phyloP scores from a whole-genome alignment of 208 protist species.

The Acanthamoeba lenticulata region DNA sequence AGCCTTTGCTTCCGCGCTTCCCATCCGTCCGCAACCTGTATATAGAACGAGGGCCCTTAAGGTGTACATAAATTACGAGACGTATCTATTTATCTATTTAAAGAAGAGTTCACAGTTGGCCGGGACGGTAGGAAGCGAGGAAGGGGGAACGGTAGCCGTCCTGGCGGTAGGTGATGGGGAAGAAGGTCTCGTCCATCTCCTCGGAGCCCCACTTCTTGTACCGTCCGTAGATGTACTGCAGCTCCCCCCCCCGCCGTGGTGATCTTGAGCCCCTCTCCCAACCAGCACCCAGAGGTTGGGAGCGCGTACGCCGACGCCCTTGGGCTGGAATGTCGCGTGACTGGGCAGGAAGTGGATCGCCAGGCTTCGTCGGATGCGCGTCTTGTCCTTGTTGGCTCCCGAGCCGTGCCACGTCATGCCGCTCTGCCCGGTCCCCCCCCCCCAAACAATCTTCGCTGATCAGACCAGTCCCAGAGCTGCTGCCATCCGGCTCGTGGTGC shows the following conservation, averaged over 20 bases:
- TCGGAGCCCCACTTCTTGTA: slow-evolving; percentile 51
- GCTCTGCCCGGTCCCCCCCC: neutral
- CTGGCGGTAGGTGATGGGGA: slow-evolving; percentile 66
- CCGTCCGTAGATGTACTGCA: slow-evolving; percentile 73
- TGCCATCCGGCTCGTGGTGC: neutral
- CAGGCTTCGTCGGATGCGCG: neutral
- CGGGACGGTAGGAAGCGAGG: slow-evolving; percentile 12
- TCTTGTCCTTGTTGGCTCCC: slow-evolving; percentile 42
- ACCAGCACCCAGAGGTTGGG: neutral
- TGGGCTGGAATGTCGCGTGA: slow-evolving; percentile 25
- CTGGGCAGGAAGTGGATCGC: slow-evolving; percentile 44
- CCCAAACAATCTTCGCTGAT: neutral
- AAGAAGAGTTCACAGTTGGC: neutral
- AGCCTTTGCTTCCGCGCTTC: neutral
- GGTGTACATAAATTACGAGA: too few species aligned
- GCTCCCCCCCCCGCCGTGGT: neutral
- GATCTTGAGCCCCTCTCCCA: too few species aligned
- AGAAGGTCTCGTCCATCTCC: slow-evolving; percentile 75
- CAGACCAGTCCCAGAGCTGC: too few species aligned
- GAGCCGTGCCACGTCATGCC: slow-evolving; percentile 58
- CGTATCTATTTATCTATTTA: too few species aligned
- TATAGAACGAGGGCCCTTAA: too few species aligned
- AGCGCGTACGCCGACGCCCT: slow-evolving; percentile 8
- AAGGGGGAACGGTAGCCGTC: slow-evolving; percentile 70
- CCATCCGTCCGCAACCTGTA: neutral